Conservation (phyloP, 805 yeast species). For the Starmera amethionina region DNA sequence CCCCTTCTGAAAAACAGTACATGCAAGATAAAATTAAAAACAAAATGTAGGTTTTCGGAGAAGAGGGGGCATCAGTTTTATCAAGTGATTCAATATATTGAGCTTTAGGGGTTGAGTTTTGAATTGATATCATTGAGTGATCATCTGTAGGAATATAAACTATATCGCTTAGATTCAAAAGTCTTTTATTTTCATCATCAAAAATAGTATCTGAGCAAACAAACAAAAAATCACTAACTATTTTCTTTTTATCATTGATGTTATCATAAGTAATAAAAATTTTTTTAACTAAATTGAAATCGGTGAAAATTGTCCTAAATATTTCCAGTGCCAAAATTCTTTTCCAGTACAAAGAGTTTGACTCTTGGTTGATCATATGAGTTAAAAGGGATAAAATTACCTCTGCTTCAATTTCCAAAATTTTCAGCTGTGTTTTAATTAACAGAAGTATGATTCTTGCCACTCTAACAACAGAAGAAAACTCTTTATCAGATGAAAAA, state of each 20-base stretch:
- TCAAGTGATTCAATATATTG: constrained; percentile 70
- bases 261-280: constrained; percentile 59
- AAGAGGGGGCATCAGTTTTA: constrained; percentile 64
- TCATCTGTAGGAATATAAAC: constrained; percentile 16
- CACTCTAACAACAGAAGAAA: constrained; percentile 65
- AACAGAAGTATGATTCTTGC: constrained; percentile 61
- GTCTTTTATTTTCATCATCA: constrained; percentile 18
- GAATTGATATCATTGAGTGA: constrained; percentile 27
- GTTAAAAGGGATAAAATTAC: constrained; percentile 68
- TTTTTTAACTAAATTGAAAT: constrained; percentile 38
- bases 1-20: constrained; percentile 55
- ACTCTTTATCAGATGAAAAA: constrained; percentile 48
- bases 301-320: constrained; percentile 47
- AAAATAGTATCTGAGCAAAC: constrained; percentile 28
- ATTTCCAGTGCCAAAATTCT: constrained; percentile 66
- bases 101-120: constrained; percentile 37
- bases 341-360: constrained; percentile 60
- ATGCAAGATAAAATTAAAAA: constrained; percentile 47
- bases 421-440: constrained; percentile 41
- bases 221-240: constrained; percentile 44
- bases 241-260: constrained; percentile 43
- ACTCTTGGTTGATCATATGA: constrained; percentile 54
- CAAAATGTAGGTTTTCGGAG: constrained; percentile 52
- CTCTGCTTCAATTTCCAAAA: constrained; percentile 69
- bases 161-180: constrained; percentile 24